Conservation (phyloP, 108 stramenopile species). For the Skeletonema potamos region DNA sequence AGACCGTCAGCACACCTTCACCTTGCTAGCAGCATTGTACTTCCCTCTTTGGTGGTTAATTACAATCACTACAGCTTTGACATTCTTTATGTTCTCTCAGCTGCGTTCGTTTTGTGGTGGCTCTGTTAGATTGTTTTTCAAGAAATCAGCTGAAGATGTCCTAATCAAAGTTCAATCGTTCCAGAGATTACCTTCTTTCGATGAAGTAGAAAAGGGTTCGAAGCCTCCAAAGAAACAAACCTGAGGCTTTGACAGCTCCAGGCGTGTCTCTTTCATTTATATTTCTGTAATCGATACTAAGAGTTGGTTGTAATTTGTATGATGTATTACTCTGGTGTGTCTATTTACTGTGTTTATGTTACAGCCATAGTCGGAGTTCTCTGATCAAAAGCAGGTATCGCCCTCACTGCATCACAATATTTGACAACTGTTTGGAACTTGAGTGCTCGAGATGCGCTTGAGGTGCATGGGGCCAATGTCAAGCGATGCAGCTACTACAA, state of each 20-base stretch:
- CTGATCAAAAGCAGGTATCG: no score
- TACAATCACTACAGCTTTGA: conserved; percentile 19
- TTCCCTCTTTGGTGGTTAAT: conserved; percentile 45
- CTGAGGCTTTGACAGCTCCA: background rate
- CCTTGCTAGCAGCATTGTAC: conserved; percentile 22
- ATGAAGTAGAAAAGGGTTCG: conserved; percentile 8
- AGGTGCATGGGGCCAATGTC: no score
- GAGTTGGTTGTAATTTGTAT: no score
- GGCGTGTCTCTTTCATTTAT: background rate
- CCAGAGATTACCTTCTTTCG: conserved; percentile 32
- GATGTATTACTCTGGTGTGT: no score
- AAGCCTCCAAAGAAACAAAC: conserved; percentile 11
- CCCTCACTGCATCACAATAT: no score
- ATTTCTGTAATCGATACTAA: background rate
- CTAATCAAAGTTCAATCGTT: conserved; percentile 42
- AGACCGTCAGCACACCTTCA: conserved; percentile 46
- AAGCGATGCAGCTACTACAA: no score
- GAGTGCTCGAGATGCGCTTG: no score
- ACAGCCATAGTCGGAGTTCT: no score
- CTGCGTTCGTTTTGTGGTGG: conserved; percentile 46
- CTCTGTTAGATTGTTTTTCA: conserved; percentile 44
- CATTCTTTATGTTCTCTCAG: conserved; percentile 34
- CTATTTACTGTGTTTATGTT: no score
- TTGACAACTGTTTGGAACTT: no score
- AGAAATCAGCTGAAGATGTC: conserved; percentile 30